Percentiles rank a stretch among this genome's conserved stretches.
These are phyloP conservation scores for Calonectria ilicicola DNA, from an alignment of 2,329 filamentous ascomycete genomes.

Conservation along the genomic window DNA sequence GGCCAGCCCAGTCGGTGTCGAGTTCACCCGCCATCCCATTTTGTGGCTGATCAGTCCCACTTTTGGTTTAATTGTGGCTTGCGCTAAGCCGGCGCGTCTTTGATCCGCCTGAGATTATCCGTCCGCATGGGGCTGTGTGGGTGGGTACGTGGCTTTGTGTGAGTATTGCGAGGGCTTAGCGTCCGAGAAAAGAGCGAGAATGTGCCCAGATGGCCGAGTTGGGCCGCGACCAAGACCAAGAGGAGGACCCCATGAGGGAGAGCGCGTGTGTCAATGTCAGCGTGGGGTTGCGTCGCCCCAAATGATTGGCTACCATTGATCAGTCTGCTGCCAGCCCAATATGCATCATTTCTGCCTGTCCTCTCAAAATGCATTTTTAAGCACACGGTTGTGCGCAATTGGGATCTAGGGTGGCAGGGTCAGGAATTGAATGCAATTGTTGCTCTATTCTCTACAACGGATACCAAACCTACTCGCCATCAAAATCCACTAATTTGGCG, in stretches of 20 bases:
- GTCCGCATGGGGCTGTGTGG: not conserved
- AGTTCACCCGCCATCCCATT: not conserved
- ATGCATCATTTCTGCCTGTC: no score
- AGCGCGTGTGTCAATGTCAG: not conserved
- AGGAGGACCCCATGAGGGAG: no score
- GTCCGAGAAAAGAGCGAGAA: slow-evolving; percentile 1
- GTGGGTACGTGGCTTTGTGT: no score
- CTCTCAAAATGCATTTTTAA: no score
- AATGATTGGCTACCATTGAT: not conserved
- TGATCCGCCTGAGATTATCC: not conserved
- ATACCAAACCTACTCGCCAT: no score
- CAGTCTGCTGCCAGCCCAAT: no score
- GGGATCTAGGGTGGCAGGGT: no score
- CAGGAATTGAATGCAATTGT: no score
- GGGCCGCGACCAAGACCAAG: not conserved
- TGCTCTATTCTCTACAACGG: no score
- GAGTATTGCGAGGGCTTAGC: not conserved
- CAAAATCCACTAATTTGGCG: not conserved
- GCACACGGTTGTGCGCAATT: no score
- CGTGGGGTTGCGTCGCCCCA: not conserved
- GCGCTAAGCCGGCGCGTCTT: not conserved
- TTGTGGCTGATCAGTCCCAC: not conserved
- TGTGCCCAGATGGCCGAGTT: not conserved
- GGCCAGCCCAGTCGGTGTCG: not conserved
- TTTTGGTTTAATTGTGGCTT: not conserved